These are phyloP conservation scores for Penicillium hordei DNA, from an alignment of 2,329 filamentous ascomycete species.

Conservation along the genomic window DNA sequence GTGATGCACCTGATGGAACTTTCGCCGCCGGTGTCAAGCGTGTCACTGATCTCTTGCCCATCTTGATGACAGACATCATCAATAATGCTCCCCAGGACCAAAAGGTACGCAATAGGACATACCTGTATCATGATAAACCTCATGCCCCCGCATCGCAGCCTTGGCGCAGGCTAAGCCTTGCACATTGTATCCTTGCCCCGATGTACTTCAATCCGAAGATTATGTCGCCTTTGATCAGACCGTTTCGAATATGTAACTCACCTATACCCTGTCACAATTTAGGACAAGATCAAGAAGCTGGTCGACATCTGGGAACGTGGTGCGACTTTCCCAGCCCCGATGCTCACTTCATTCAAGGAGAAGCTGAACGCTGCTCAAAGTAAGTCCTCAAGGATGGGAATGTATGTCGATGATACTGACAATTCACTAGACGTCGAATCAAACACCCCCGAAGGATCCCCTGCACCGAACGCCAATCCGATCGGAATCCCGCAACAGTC, in stretches of 20 bases:
- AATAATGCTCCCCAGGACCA: slow-evolving; percentile 85
- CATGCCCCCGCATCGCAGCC: slow-evolving; percentile 26
- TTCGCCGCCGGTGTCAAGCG: slow-evolving; percentile 93
- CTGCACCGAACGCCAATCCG: slow-evolving; percentile 46
- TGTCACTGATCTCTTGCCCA: slow-evolving; percentile 91
- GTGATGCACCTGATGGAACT: slow-evolving; percentile 81
- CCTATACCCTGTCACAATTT: slow-evolving; percentile 51
- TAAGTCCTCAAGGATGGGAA: slow-evolving; percentile 51
- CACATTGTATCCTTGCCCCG: neutral
- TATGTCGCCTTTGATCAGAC: no score
- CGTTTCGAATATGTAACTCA: slow-evolving; percentile 47
- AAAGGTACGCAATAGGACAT: slow-evolving; percentile 73
- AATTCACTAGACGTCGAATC: slow-evolving; percentile 57
- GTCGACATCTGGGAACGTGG: slow-evolving; percentile 98
- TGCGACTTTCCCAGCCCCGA: slow-evolving; percentile 77
- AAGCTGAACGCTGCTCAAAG: slow-evolving; percentile 68
- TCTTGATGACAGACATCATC: slow-evolving; percentile 93
- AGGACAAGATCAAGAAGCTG: slow-evolving; percentile 95
- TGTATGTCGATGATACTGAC: slow-evolving; percentile 24
- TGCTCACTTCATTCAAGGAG: slow-evolving; percentile 81
- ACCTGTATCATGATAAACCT: slow-evolving; percentile 26
- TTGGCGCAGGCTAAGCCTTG: slow-evolving; percentile 13
- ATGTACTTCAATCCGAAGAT: neutral
- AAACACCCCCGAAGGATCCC: slow-evolving; percentile 65
- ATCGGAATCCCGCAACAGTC: slow-evolving; percentile 36